Conservation (phyloP, 2,329 filamentous ascomycete genomes). For the Colletotrichum sp. region DNA sequence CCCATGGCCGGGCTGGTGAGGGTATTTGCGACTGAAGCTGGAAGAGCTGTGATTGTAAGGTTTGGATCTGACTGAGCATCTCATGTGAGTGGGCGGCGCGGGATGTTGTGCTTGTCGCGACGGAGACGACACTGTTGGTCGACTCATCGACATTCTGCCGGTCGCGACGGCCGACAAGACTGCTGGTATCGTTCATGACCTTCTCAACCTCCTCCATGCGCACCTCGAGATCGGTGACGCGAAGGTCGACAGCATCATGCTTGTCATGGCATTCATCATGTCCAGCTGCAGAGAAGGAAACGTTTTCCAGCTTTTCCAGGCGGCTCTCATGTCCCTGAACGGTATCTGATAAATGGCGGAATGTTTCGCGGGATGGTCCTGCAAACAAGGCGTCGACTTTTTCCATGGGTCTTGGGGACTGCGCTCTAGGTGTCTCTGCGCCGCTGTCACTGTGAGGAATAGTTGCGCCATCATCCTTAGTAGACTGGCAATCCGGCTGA, state of each 20-base stretch:
- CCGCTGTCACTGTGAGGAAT: slow-evolving; percentile 23
- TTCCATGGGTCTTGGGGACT: not conserved
- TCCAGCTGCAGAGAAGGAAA: slow-evolving; percentile 69
- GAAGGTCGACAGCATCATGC: slow-evolving; percentile 69
- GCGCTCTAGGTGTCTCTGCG: slow-evolving; percentile 27
- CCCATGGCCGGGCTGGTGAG: slow-evolving; percentile 69
- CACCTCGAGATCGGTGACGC: slow-evolving; percentile 72
- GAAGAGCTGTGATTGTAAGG: slow-evolving; percentile 54
- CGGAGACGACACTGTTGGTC: slow-evolving; percentile 51
- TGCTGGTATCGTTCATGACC: slow-evolving; percentile 51
- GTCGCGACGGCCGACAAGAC: slow-evolving; percentile 39
- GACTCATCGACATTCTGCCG: slow-evolving; percentile 47
- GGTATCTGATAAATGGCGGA: slow-evolving; percentile 54
- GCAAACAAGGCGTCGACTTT: slow-evolving; percentile 20
- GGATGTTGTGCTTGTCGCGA: slow-evolving; percentile 46
- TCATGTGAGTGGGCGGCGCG: slow-evolving; percentile 48
- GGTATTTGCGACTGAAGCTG: slow-evolving; percentile 67
- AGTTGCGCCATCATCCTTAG: slow-evolving; percentile 28
- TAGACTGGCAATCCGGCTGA: slow-evolving; percentile 20
- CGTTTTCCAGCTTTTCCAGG: slow-evolving; percentile 71
- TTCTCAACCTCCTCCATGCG: slow-evolving; percentile 66
- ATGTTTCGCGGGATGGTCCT: slow-evolving; percentile 35
- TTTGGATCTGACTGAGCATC: slow-evolving; percentile 54
- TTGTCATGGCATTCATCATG: slow-evolving; percentile 74
- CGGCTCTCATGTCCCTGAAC: slow-evolving; percentile 68